A percentile compares a stretch with the other conserved stretches of the same genome.
Conservation (phyloP, 257 asterid genomes). For the Verbena officinalis region DNA sequence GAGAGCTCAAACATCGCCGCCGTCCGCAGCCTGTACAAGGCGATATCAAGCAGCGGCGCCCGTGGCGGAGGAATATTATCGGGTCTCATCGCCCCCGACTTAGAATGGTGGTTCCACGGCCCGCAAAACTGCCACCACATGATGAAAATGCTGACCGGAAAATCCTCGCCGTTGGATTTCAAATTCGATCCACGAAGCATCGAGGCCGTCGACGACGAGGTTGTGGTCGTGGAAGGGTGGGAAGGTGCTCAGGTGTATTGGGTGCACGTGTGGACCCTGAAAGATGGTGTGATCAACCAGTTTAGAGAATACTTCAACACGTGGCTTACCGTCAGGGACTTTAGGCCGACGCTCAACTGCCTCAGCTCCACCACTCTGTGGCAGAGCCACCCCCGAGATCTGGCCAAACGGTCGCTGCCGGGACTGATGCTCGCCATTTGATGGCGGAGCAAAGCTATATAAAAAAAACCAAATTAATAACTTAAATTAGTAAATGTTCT, state of each 20-base stretch:
- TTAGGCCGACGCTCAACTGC: slow-evolving; percentile 47
- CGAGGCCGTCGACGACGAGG: slow-evolving; percentile 59
- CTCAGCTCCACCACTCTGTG: slow-evolving; percentile 56
- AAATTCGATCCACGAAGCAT: slow-evolving; percentile 68
- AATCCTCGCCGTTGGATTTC: slow-evolving; percentile 47
- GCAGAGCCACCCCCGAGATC: slow-evolving; percentile 93
- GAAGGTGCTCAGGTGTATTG: slow-evolving; percentile 78
- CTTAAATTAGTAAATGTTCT: no score
- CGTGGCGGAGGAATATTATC: slow-evolving; percentile 20
- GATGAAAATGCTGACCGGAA: slow-evolving; percentile 91
- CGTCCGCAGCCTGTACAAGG: slow-evolving; percentile 62
- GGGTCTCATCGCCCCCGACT: slow-evolving; percentile 50
- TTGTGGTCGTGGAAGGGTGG: slow-evolving; percentile 83
- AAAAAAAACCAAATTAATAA: no score
- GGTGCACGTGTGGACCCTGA: slow-evolving; percentile 92
- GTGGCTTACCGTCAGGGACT: slow-evolving; percentile 79
- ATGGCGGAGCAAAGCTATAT: not conserved
- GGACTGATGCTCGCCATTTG: slow-evolving; percentile 80
- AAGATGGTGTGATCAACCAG: slow-evolving; percentile 71
- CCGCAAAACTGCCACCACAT: slow-evolving; percentile 89
- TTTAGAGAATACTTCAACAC: slow-evolving; percentile 92
- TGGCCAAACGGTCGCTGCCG: slow-evolving; percentile 67
- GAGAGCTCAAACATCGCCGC: slow-evolving; percentile 47
- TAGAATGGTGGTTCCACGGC: slow-evolving; percentile 99
- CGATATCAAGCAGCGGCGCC: slow-evolving; percentile 43